Percentiles rank a stretch among this genome's conserved stretches.
Conservation (phyloP, 208 protist species). For the Crithidia acanthocephali region DNA sequence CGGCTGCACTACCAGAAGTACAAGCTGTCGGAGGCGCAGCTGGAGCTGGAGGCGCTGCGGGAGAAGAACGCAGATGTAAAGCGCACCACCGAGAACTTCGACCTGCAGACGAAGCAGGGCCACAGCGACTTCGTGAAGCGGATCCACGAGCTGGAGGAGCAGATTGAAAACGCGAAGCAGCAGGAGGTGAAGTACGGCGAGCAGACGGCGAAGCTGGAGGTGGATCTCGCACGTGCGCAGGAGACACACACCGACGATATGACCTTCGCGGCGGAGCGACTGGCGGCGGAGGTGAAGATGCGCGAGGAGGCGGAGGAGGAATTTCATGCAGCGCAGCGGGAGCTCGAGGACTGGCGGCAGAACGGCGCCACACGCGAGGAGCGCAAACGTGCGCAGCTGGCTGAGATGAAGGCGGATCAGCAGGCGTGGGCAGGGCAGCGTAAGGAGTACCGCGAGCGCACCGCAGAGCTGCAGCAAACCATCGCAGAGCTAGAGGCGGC, state of each 20-base stretch:
- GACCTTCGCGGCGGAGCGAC: constrained; percentile 45
- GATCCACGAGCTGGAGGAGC: constrained; percentile 69
- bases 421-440: constrained; percentile 66
- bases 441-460: constrained; percentile 57
- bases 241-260: constrained; percentile 55
- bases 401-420: constrained; percentile 56
- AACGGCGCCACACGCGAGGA: constrained; percentile 62
- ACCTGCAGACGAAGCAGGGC: constrained; percentile 86
- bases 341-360: constrained; percentile 60
- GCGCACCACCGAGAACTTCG: constrained; percentile 68
- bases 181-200: constrained; percentile 58
- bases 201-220: constrained; percentile 59
- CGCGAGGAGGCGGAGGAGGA: constrained; percentile 77
- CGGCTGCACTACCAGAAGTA: constrained; percentile 89
- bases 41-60: constrained; percentile 73
- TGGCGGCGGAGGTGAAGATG: constrained; percentile 49
- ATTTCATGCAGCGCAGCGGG: constrained; percentile 43
- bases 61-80: constrained; percentile 71
- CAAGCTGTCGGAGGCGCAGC: constrained; percentile 86
- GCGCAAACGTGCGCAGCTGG: constrained; percentile 46
- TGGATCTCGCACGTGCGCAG: constrained; percentile 55
- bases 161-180: constrained; percentile 63
- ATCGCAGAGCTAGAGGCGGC: constrained; percentile 56
- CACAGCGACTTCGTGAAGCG: constrained; percentile 65
- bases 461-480: constrained; percentile 41